Evolutionary conservation across 768 basidiomycete species (phyloP).

Genomic region (Xerocomus potaroensis): DNA sequence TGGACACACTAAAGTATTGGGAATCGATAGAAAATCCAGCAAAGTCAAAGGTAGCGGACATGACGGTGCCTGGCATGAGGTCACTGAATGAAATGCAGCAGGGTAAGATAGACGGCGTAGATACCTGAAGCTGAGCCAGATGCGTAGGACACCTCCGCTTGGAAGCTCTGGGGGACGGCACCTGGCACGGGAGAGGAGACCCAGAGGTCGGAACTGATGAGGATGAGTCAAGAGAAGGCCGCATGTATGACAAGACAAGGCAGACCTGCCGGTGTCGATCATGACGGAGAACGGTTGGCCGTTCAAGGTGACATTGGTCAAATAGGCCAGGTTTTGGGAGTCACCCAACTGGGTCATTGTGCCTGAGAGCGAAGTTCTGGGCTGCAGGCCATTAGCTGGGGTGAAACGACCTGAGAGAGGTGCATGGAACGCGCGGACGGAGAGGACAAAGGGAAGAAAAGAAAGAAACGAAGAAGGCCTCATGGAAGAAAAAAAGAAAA

Average conservation of each 20-base stretch:
- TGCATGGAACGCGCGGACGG: constrained; percentile 10
- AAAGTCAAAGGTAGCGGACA: constrained; percentile 28
- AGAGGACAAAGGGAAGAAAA: constrained; percentile 6
- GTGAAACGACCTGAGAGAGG: constrained; percentile 14
- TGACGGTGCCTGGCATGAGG: constrained; percentile 23
- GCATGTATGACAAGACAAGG: neutral
- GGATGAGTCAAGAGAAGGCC: constrained; percentile 3
- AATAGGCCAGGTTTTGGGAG: constrained; percentile 33
- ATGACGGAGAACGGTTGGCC: constrained; percentile 30
- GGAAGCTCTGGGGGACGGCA: constrained; percentile 36
- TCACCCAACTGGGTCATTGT: constrained; percentile 25
- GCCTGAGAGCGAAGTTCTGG: constrained; percentile 29
- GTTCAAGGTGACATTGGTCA: constrained; percentile 39
- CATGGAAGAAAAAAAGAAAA: constrained; percentile 9
- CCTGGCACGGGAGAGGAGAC: constrained; percentile 43
- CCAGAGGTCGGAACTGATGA: constrained; percentile 59
- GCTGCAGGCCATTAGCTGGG: constrained; percentile 9
- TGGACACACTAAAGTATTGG: constrained; percentile 26
- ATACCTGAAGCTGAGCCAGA: constrained; percentile 49
- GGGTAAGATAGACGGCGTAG: neutral
- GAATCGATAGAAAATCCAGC: constrained; percentile 45
- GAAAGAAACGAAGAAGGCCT: constrained; percentile 4
- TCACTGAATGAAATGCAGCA: neutral
- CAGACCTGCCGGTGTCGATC: constrained; percentile 47
- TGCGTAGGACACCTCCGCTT: constrained; percentile 47